These are phyloP conservation scores for Xerocomellus chrysenteron DNA, from an alignment of 768 basidiomycete species.

Conservation along the genomic window DNA sequence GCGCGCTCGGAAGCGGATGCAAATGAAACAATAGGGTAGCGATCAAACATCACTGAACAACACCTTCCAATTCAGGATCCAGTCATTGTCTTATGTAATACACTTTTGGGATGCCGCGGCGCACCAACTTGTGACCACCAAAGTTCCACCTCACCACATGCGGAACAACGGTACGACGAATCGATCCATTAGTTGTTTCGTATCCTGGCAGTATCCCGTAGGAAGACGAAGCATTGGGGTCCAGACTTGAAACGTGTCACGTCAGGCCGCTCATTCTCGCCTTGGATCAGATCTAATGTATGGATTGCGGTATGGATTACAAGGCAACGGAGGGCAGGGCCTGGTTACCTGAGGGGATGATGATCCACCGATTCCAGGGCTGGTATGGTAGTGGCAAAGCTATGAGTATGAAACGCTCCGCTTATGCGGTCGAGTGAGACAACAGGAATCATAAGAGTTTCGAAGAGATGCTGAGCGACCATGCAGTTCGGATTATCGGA, in stretches of 20 bases:
- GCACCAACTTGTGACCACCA: neutral
- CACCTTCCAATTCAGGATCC: conserved; percentile 18
- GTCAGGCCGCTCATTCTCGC: too few species aligned
- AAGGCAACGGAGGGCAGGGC: too few species aligned
- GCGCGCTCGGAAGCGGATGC: neutral
- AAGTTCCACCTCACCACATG: neutral
- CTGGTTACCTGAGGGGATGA: neutral
- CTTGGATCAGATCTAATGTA: too few species aligned
- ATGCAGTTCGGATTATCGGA: too few species aligned
- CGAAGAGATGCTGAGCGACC: too few species aligned
- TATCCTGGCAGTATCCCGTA: too few species aligned
- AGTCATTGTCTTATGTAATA: neutral
- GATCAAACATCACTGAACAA: conserved; percentile 16
- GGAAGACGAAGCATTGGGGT: too few species aligned
- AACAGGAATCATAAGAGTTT: too few species aligned
- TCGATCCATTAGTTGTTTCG: neutral
- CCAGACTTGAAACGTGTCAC: neutral
- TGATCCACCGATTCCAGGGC: neutral
- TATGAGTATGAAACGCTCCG: too few species aligned
- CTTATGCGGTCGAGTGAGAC: neutral
- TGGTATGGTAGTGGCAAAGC: too few species aligned
- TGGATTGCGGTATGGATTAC: too few species aligned
- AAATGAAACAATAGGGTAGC: conserved; percentile 15
- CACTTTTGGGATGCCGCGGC: neutral
- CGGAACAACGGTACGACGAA: neutral